These are phyloP conservation scores for Omphalotus olearius DNA, from an alignment of 1,284 basidiomycete genomes.

Conservation along the genomic window DNA sequence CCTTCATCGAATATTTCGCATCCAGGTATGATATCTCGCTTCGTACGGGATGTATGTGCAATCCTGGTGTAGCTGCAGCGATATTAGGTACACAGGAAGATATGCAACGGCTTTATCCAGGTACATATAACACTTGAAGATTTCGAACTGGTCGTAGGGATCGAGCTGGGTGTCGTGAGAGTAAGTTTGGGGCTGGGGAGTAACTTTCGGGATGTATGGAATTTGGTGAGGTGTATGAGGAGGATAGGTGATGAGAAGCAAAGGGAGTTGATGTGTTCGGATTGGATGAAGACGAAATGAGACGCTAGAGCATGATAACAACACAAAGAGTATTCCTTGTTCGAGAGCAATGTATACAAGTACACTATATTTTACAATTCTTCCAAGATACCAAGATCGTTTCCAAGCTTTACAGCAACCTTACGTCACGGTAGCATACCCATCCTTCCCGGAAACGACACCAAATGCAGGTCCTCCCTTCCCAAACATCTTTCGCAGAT, in stretches of 20 bases:
- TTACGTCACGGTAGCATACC: not conserved
- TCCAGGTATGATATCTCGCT: constrained; percentile 63
- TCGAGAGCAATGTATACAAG: too few relatives aligned
- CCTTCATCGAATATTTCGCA: constrained; percentile 67
- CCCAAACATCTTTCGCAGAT: constrained; percentile 7
- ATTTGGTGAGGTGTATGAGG: constrained; percentile 54
- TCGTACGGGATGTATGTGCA: constrained; percentile 82
- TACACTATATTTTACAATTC: too few relatives aligned
- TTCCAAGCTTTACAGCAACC: too few relatives aligned
- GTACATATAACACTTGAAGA: constrained; percentile 52
- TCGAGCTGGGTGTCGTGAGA: constrained; percentile 69
- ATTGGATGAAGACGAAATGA: constrained; percentile 24
- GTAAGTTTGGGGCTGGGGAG: constrained; percentile 76
- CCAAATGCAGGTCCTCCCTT: not conserved
- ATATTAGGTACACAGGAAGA: constrained; percentile 60
- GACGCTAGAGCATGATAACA: too few relatives aligned
- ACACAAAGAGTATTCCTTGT: too few relatives aligned
- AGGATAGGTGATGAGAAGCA: constrained; percentile 40
- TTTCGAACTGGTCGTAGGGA: constrained; percentile 57
- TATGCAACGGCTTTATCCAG: constrained; percentile 59
- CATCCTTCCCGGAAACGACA: constrained; percentile 3
- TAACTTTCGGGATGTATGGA: constrained; percentile 71
- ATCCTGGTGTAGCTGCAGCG: constrained; percentile 73
- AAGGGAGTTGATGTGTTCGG: constrained; percentile 41
- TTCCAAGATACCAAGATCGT: too few relatives aligned